Evolutionary conservation across 805 yeast genomes (phyloP), one percentile per base, ranked within the genome.

Genomic region (Metschnikowia matae): DNA sequence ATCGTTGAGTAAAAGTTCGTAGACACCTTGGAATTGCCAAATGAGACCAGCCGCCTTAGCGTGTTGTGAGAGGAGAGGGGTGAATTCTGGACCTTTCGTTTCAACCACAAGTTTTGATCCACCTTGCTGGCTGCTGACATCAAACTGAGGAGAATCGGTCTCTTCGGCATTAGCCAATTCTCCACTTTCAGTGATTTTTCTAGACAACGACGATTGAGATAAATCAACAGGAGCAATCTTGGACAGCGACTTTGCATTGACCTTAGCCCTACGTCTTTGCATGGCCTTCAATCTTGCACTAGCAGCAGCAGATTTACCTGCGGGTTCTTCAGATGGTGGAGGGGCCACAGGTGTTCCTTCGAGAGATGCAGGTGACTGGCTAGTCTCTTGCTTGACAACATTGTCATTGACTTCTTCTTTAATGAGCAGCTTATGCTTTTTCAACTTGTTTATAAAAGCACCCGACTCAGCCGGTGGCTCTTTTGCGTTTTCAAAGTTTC

Each of bases 1-100:
- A 59, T 90, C 96, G 37, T 81, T 81, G 52, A 89, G 70, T 36
- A 94, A 68, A 20, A 90, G 71, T 63, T 89, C 97, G 66, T 85
- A 90, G 11, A 92, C 84, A 17, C 97, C 96, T 73, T 91, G 97
- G 59, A 91, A 89, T 48, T 89, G 96, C 97, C 98, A 94, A 0
- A 88, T 85, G 37, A 84, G 74, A 4, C 88, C 89, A 0, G 86
- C 82, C 14, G 83, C 84, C 50, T 82, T 81, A 38, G 85, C 80
- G 53, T 86, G 89, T 57, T 84, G 85, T 14, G 87, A 83, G 15
- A 87, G 68, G 8, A 85, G 75, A 15, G 88, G 88, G 6, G 86
- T 79, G 7, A 83, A 73, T 54, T 81, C 87, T 5, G 85, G 76
- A 3, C 74, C 78, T 59, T 80, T 83, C 34, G 89, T 83, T 64